Percentiles rank a stretch among this genome's conserved stretches.
These are phyloP conservation scores for Colletotrichum cordylinicola DNA, from an alignment of 2,329 filamentous ascomycete species.

Conservation along the genomic window DNA sequence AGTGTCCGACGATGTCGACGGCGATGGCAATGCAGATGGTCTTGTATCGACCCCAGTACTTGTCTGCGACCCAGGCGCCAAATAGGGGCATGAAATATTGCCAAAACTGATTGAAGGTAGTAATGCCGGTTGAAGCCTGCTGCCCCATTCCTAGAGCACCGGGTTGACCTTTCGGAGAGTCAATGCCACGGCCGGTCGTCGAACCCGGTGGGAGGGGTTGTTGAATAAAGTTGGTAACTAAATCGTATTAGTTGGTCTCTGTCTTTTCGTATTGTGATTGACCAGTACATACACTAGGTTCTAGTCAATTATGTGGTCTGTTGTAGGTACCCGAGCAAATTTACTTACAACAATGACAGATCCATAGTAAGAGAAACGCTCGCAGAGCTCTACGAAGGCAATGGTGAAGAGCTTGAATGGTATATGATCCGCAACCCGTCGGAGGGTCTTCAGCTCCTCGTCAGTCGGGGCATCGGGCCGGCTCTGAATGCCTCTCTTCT, in stretches of 20 bases:
- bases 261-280: background rate
- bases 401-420: conserved; percentile 67
- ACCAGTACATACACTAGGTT: background rate
- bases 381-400: conserved; percentile 72
- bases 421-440: conserved; percentile 61
- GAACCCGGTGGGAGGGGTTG: conserved; percentile 61
- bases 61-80: conserved; percentile 55
- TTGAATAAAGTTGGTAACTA: conserved; percentile 68
- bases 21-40: conserved; percentile 69
- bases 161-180: conserved; percentile 38
- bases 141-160: conserved; percentile 65
- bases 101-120: conserved; percentile 62
- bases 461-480: conserved; percentile 44
- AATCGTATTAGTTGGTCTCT: background rate
- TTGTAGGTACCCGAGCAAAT: accelerated
- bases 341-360: conserved; percentile 68
- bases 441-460: conserved; percentile 58
- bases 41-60: conserved; percentile 71
- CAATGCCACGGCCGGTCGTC: conserved; percentile 52
- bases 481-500: conserved; percentile 29
- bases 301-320: background rate
- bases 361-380: conserved; percentile 78
- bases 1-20: conserved; percentile 68
- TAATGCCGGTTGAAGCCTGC: conserved; percentile 51
- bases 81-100: conserved; percentile 64